These are phyloP conservation scores for Neonectria magnoliae DNA, from an alignment of 2,329 filamentous ascomycete genomes.

Conservation along the genomic window DNA sequence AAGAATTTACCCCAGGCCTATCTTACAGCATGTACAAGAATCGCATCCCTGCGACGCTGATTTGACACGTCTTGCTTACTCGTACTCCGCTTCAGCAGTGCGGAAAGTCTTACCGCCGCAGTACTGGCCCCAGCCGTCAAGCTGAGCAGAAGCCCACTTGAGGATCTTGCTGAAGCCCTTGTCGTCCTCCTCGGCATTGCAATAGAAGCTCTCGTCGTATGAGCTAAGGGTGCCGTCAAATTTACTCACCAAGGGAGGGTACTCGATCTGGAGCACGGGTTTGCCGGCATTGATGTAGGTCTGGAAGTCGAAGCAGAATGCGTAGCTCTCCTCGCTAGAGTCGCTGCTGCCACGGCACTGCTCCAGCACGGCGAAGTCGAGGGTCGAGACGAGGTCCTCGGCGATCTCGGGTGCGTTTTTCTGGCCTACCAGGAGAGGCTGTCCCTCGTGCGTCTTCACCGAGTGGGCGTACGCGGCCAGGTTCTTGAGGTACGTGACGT, in stretches of 20 bases:
- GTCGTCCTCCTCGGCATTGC: conserved; percentile 38
- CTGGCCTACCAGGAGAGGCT: conserved; percentile 46
- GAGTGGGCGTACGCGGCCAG: conserved; percentile 45
- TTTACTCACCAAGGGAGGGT: conserved; percentile 42
- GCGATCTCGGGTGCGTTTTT: conserved; percentile 47
- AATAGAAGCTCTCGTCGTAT: conserved; percentile 42
- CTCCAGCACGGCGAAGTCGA: conserved; percentile 51
- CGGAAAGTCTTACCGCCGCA: conserved; percentile 40
- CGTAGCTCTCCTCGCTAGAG: conserved; percentile 27
- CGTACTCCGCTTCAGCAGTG: conserved; percentile 34
- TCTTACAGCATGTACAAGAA: background rate
- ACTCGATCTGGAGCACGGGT: conserved; percentile 50
- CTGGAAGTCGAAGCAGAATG: conserved; percentile 46
- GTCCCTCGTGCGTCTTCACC: conserved; percentile 37
- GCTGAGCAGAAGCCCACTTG: conserved; percentile 45
- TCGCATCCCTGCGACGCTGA: background rate
- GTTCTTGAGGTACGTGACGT: conserved; percentile 42
- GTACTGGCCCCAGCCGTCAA: conserved; percentile 48
- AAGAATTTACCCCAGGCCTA: background rate
- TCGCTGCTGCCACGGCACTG: conserved; percentile 45
- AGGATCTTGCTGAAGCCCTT: conserved; percentile 46
- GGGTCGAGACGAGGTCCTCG: conserved; percentile 34
- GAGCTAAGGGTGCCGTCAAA: conserved; percentile 35
- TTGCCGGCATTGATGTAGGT: conserved; percentile 42
- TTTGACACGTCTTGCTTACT: conserved; percentile 14